Base-by-base conservation (phyloP, 192 early-diverging fungal species). In the Pilaira anomala region DNA sequence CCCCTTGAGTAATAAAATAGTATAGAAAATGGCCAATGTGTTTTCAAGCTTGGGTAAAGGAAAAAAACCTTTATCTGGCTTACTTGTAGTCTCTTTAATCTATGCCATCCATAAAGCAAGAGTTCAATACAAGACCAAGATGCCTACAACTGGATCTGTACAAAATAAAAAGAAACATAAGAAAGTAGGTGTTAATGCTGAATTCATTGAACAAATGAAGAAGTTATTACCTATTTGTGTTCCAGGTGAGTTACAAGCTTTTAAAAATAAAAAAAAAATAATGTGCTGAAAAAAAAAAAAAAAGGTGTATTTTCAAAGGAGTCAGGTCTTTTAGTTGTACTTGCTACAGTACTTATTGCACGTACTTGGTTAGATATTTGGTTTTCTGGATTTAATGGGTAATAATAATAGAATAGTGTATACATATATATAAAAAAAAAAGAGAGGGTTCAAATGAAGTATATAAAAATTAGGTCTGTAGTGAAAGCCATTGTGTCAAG, bases 401-500 rank as follows among this genome's bases (percentile, higher is more conserved):
- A 70, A 53, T 46, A 22, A 19, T 40, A n/a, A n/a, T n/a, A n/a
- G 21, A 42, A 18, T 14, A 21, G 33, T 48, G 44, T 40, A 40
- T 40, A 21, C 39, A 28, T 11, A 42, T 46, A 54, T 2, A 3
- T 46, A 29, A 13, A n/a, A 44, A 30, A 25, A 29, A 12, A 48
- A 44, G 46, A n/a, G 16, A 28, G 5, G 5, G 39, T 11, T 56
- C 44, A 19, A 25, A 11, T 28, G 3, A 29, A 14, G 12, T 16
- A 30, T 25, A 63, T 71, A n/a, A 76, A 76, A 26, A 67, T 69
- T 57, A 88, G 90, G 21, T 71, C 79, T 52, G 87, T 92, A 28
- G 91, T 92, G 63, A 90, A 88, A 54, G 81, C 91, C 1, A 82
- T 92, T 60, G 84, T 86, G 22, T 87, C 86, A n/a, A 76, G 86